Percentiles rank a stretch among this genome's conserved stretches.
Evolutionary conservation across 805 yeast genomes (phyloP).

Genomic region (Danielozyma ontarioensis): DNA sequence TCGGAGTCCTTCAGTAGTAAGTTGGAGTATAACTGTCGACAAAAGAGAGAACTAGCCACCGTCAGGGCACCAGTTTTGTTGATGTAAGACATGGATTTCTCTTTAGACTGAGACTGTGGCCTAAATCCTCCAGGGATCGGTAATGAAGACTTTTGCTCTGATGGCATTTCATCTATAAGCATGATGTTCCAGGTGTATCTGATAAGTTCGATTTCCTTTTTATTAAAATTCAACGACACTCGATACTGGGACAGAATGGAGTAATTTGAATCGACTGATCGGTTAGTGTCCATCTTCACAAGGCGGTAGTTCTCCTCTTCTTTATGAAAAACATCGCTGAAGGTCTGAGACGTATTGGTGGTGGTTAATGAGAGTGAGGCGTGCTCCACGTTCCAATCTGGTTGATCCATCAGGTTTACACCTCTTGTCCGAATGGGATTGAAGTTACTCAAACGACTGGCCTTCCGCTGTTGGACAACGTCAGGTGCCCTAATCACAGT

Average conservation of each 20-base stretch:
- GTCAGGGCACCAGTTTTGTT: conserved; percentile 11
- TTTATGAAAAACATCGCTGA: no score
- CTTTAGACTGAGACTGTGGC: conserved; percentile 1
- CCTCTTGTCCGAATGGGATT: neutral
- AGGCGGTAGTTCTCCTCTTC: conserved; percentile 11
- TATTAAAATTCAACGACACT: conserved; percentile 11
- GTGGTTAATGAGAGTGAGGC: no score
- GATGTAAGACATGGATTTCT: conserved; percentile 8
- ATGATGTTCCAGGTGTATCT: conserved; percentile 42
- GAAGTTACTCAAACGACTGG: neutral
- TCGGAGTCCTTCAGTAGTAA: conserved; percentile 55
- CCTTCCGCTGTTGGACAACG: neutral
- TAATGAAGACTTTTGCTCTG: neutral
- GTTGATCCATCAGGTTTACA: no score
- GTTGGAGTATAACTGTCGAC: conserved; percentile 72
- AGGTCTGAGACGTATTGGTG: no score
- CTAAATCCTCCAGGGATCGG: neutral
- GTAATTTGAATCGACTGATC: conserved; percentile 9
- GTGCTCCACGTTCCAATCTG: no score
- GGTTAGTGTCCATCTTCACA: conserved; percentile 11
- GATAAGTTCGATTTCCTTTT: conserved; percentile 39
- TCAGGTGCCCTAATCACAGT: neutral
- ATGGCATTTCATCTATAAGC: conserved; percentile 2
- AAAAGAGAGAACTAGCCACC: conserved; percentile 51
- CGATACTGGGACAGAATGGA: conserved; percentile 10